Percentiles rank a stretch among this genome's conserved stretches.
Conservation (phyloP, 1,284 basidiomycete species). For the Cutaneotrichosporon cavernicola region DNA sequence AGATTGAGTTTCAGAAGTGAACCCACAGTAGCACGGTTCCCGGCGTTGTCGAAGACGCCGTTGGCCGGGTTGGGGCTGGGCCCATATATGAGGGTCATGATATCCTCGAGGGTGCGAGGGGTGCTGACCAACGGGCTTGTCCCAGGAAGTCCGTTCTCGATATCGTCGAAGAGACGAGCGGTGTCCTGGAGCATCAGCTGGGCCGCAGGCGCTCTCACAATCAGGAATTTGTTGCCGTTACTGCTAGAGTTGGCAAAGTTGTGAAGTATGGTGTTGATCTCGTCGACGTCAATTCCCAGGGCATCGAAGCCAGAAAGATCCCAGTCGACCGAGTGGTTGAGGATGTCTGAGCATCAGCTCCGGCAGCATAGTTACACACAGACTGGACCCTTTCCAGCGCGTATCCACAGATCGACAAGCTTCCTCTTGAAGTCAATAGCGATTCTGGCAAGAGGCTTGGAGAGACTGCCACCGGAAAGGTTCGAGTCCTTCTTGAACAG, state of each 20-base stretch:
- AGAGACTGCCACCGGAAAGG: background rate
- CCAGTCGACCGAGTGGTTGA: constrained; percentile 34
- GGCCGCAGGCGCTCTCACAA: constrained; percentile 29
- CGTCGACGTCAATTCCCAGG: constrained; percentile 26
- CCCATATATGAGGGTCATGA: background rate
- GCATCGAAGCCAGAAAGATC: constrained; percentile 24
- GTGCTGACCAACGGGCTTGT: constrained; percentile 21
- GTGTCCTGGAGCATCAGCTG: constrained; percentile 32
- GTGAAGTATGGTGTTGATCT: constrained; percentile 25
- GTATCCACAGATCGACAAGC: constrained; percentile 31
- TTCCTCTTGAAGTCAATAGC: constrained; percentile 27
- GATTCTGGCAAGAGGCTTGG: constrained; percentile 25
- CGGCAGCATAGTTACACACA: constrained; percentile 23
- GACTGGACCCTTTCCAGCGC: constrained; percentile 38
- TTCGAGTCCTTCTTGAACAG: constrained; percentile 35
- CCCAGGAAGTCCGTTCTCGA: constrained; percentile 29
- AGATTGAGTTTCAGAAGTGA: background rate
- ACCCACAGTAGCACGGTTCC: constrained; percentile 27
- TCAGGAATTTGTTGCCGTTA: constrained; percentile 32
- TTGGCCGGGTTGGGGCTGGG: background rate
- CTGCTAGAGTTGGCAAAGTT: constrained; percentile 27
- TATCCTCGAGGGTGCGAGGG: constrained; percentile 6
- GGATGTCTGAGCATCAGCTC: constrained; percentile 28
- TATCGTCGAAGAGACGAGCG: constrained; percentile 37
- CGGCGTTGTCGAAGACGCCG: constrained; percentile 26